Evolutionary conservation across 192 early-diverging fungal species (phyloP), one percentile per base, ranked within the genome.

Genomic region (Blastocladiella britannica): DNA sequence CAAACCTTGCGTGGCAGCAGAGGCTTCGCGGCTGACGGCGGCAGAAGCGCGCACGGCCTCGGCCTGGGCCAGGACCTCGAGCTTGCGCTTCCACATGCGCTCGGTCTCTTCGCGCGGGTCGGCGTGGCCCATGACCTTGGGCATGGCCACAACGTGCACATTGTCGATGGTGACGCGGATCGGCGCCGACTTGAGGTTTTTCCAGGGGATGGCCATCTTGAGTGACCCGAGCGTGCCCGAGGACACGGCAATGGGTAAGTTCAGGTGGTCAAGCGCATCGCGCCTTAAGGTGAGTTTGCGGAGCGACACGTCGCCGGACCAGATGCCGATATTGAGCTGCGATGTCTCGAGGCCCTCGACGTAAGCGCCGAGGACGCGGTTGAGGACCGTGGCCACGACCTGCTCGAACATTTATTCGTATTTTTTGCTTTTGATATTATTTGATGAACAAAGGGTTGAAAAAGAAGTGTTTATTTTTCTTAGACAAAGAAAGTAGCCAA

Each of bases 261-360:
- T 83, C 60, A 96, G 86, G 62, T 93, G 91, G 65, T 91, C 86
- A 25, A 98, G 75, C 1, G 92, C 89, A 47, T 96, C 91, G 52
- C 77, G 72, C 60, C 83, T 88, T 7, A 98, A 72, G 28, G 78
- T 75, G 26, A 98, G 74, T 68, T 98, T 90, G 51, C 88, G 81
- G 53, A 98, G 69, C 53, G 86, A 84, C n/a, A 96, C 91, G 73
- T 98, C 88, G 53, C 94, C 90, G 62, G 81, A 79, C 93, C 91
- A 97, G 53, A 97, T 87, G 28, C 83, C 91, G 56, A 97, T 82
- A 58, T 87, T 87, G 58, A 97, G 82, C 78, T 97, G 91, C 54
- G 80, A 86, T 27, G 86, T 85, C 62, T 93, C 89, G 25, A 97
- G 76, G 69, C 95, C 93, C 29, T 82, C 82, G 47, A 94, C 88